Conservation (phyloP, 225 moss, liverwort and hornwort species). For the Sphagnum tenellum region DNA sequence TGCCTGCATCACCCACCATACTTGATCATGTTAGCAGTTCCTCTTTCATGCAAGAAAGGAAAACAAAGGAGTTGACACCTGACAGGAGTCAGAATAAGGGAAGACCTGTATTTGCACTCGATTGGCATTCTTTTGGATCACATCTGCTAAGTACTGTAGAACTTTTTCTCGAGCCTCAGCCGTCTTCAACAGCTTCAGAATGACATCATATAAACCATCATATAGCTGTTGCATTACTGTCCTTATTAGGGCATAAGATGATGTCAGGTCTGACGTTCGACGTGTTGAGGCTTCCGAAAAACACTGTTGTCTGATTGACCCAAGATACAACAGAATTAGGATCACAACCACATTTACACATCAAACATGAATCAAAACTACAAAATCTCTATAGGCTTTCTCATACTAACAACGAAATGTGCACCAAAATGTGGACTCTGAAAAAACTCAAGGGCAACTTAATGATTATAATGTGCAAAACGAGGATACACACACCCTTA, state of each 20-base stretch:
- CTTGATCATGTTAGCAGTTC: too few species aligned
- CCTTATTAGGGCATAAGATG: constrained; percentile 67
- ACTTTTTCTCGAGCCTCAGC: constrained; percentile 65
- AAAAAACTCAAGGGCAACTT: too few species aligned
- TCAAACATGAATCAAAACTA: too few species aligned
- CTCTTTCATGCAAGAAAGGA: too few species aligned
- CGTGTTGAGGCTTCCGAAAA: constrained; percentile 55
- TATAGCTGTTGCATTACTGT: constrained; percentile 88
- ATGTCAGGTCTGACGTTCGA: constrained; percentile 58
- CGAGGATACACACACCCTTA: too few species aligned
- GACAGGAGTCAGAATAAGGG: background rate
- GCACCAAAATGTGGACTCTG: too few species aligned
- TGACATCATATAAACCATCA: constrained; percentile 67
- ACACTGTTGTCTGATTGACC: constrained; percentile 57
- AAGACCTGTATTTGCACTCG: constrained; percentile 84
- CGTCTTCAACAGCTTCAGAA: constrained; percentile 69
- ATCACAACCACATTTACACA: too few species aligned
- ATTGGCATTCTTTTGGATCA: constrained; percentile 74
- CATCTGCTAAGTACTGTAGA: constrained; percentile 69
- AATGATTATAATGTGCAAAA: too few species aligned
- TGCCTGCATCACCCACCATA: constrained; percentile 41
- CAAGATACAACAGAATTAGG: too few species aligned
- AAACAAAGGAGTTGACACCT: too few species aligned
- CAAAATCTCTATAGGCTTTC: too few species aligned
- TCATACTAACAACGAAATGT: too few species aligned